Evolutionary conservation across 2,329 filamentous ascomycete species (phyloP).

Genomic region (Aspergillus latus): DNA sequence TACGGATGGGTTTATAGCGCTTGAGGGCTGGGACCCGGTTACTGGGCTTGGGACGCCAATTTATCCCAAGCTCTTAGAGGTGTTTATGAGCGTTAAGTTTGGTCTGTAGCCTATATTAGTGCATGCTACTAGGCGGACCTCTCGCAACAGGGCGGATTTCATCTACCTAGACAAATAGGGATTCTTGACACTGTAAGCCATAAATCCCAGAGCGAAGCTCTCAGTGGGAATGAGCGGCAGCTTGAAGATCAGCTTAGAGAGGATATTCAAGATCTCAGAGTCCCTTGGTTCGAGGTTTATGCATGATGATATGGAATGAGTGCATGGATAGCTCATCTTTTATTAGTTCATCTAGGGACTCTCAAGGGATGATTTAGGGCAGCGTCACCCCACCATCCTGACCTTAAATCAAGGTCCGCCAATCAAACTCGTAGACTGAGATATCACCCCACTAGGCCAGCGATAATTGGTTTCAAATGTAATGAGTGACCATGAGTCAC

Average conservation of each 20-base stretch:
- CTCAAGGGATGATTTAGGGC: not conserved
- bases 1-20: conserved; percentile 29
- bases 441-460: not conserved
- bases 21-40: conserved; percentile 33
- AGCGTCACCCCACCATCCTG: conserved; percentile 16
- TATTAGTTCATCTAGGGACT: not conserved
- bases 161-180: too few relatives aligned
- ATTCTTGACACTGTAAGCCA: too few relatives aligned
- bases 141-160: too few relatives aligned
- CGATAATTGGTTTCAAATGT: not conserved
- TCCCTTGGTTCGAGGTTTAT: not conserved
- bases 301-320: not conserved
- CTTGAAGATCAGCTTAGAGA: not conserved
- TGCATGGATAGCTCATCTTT: not conserved
- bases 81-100: conserved; percentile 21
- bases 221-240: not conserved
- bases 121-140: too few relatives aligned
- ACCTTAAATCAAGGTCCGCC: not conserved
- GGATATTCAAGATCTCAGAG: not conserved
- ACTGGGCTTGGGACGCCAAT: conserved; percentile 36
- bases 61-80: conserved; percentile 30
- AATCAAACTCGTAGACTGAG: too few relatives aligned
- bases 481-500: conserved; percentile 6
- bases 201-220: too few relatives aligned
- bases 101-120: too few relatives aligned